Conservation (phyloP, 2,329 filamentous ascomycete genomes). For the Sclerotinia glacialis region DNA sequence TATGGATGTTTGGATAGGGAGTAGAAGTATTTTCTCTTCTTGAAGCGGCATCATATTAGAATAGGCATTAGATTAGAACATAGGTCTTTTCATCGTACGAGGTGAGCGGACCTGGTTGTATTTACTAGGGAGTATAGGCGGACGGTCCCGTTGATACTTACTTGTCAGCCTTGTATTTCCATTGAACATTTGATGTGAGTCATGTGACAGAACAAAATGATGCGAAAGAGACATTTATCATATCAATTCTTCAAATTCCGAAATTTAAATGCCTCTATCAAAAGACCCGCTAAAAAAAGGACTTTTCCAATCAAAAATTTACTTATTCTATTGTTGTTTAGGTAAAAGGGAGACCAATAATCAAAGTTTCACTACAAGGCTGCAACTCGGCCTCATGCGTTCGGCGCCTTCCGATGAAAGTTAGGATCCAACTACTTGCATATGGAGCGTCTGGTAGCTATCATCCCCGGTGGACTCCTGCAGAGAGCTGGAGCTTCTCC, state of each 20-base stretch:
- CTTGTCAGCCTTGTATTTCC: neutral
- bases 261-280: neutral
- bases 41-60: constrained; percentile 1
- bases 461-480: constrained; percentile 15
- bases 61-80: too few species aligned
- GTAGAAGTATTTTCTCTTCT: neutral
- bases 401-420: constrained; percentile 22
- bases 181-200: neutral
- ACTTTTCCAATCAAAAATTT: neutral
- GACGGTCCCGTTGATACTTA: neutral
- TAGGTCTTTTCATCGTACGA: constrained; percentile 6
- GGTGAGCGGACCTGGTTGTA: neutral
- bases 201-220: constrained; percentile 5
- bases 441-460: neutral
- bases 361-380: constrained; percentile 11
- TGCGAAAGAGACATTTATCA: neutral
- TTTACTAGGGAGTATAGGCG: neutral
- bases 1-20: neutral
- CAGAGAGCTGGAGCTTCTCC: constrained; percentile 17
- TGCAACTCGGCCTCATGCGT: constrained; percentile 16
- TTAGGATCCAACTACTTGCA: neutral
- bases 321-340: constrained; percentile 8
- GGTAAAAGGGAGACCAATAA: constrained; percentile 14
- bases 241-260: neutral
- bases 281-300: neutral